Evolutionary conservation across 1,284 basidiomycete species (phyloP), one percentile per base, ranked within the genome.

Genomic region (Ceratobasidium theobromae): DNA sequence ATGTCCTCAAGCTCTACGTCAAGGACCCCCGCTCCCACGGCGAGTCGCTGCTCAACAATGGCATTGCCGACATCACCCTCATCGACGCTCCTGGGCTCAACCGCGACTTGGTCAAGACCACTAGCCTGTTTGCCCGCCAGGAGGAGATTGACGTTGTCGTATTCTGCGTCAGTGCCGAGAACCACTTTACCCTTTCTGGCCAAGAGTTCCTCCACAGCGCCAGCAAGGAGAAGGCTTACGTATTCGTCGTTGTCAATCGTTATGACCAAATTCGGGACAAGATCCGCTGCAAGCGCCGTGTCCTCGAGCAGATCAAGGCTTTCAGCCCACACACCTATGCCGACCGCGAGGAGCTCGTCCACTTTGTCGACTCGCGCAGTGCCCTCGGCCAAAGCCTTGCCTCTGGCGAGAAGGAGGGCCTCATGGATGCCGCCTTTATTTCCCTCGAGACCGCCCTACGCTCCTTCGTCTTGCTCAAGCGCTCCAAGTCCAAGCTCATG

Each of bases 211-310:
- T 99, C 48, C 86, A 82, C 81, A 94, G 88, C 72, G 95, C 97
- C 1, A 91, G 90, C 77, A 91, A 95, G 74, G 97, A 99, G 79
- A 99, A 99, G 81, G 94, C 96, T 0, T 97, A 97, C 76, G 81
- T 99, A 40, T 99, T 99, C 80, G 91, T 99, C 73, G 97, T 99
- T 53, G 96, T 99, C 75, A 99, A 99, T 84, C 95, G 98, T 77
- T 99, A 89, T 75, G 95, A 95, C 74, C 89, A 93, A 75, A 98
- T 99, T 78, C 85, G 86, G 74, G 92, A 98, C 83, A 98, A 98
- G 81, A 91, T 91, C 54, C 92, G 94, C 77, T 99, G 96, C 78
- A 86, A 87, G 73, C 84, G 91, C 53, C 79, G 89, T 23, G 92
- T 99, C 51, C 84, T 98, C 52, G 95, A 99, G 69, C 96, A 99